Percentiles rank a stretch among this genome's conserved stretches.
Conservation (phyloP, 2,329 filamentous ascomycete species). For the Aspergillus sp. region DNA sequence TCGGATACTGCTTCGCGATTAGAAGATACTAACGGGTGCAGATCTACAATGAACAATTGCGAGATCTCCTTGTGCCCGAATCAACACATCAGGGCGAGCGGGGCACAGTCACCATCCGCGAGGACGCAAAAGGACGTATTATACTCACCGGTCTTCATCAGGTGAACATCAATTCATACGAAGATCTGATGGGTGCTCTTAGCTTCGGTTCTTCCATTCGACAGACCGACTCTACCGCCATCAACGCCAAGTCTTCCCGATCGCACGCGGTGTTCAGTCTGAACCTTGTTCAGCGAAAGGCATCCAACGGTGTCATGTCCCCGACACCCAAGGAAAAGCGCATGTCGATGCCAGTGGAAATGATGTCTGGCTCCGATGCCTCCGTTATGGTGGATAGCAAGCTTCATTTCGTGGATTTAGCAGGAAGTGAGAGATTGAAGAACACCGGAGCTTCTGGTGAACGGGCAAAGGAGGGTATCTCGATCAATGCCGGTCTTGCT, state of each 20-base stretch:
- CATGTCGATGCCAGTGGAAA: conserved; percentile 81
- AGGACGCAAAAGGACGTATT: conserved; percentile 93
- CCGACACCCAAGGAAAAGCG: conserved; percentile 73
- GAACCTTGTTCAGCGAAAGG: conserved; percentile 81
- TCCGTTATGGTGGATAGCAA: conserved; percentile 94
- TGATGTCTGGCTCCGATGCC: conserved; percentile 63
- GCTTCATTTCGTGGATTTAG: conserved; percentile 95
- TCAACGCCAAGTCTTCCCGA: conserved; percentile 95
- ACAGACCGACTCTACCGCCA: conserved; percentile 94
- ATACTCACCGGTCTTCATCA: conserved; percentile 87
- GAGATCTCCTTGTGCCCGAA: conserved; percentile 84
- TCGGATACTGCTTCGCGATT: background rate
- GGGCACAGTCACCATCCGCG: conserved; percentile 80
- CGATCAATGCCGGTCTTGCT: conserved; percentile 94
- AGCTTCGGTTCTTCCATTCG: conserved; percentile 92
- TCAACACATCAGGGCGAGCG: conserved; percentile 69
- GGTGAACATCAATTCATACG: conserved; percentile 83
- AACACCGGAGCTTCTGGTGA: conserved; percentile 96
- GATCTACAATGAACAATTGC: conserved; percentile 96
- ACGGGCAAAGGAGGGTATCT: conserved; percentile 92
- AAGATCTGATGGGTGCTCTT: conserved; percentile 84
- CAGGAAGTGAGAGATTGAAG: conserved; percentile 93
- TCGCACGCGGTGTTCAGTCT: conserved; percentile 97
- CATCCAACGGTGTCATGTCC: conserved; percentile 46
- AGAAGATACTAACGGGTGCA: conserved; percentile 40